phyloP scores from a whole-genome alignment of 2,329 filamentous ascomycete species.

The Penicillium sp. region DNA sequence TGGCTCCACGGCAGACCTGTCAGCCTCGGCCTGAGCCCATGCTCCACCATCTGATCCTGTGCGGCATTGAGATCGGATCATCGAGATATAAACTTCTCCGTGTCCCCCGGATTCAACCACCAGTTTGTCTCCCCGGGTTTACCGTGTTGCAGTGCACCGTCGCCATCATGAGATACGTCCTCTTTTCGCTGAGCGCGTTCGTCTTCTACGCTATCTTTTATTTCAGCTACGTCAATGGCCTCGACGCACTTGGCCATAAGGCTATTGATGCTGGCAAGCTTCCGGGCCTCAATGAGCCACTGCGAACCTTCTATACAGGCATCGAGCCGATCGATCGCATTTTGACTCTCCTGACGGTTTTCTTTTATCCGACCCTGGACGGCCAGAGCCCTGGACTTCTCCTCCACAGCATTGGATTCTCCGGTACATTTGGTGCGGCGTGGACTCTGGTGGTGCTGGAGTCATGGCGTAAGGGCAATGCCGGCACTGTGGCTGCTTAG shows the following conservation, averaged over 20 bases:
- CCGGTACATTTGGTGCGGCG: constrained; percentile 46
- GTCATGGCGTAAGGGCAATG: constrained; percentile 50
- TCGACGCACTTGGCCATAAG: constrained; percentile 24
- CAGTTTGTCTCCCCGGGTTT: neutral
- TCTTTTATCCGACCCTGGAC: constrained; percentile 48
- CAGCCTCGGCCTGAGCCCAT: constrained; percentile 12
- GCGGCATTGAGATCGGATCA: neutral
- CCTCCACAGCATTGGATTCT: constrained; percentile 45
- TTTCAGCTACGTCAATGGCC: constrained; percentile 38
- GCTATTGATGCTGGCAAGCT: constrained; percentile 30
- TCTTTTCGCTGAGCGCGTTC: constrained; percentile 36
- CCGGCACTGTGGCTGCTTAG: constrained; percentile 46
- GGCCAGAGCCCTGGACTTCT: constrained; percentile 40
- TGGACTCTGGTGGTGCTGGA: constrained; percentile 52
- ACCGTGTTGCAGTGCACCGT: neutral
- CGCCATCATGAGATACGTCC: constrained; percentile 27
- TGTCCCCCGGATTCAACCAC: neutral
- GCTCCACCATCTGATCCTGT: constrained; percentile 14
- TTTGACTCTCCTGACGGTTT: constrained; percentile 37
- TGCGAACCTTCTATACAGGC: constrained; percentile 41
- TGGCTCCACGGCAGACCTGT: neutral
- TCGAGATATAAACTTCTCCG: constrained; percentile 6
- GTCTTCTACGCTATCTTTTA: constrained; percentile 40
- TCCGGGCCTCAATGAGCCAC: constrained; percentile 29
- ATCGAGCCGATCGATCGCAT: constrained; percentile 37